Evolutionary conservation across 805 yeast species (phyloP), one percentile per base, ranked within the genome.

Genomic region (Ogataea pini): DNA sequence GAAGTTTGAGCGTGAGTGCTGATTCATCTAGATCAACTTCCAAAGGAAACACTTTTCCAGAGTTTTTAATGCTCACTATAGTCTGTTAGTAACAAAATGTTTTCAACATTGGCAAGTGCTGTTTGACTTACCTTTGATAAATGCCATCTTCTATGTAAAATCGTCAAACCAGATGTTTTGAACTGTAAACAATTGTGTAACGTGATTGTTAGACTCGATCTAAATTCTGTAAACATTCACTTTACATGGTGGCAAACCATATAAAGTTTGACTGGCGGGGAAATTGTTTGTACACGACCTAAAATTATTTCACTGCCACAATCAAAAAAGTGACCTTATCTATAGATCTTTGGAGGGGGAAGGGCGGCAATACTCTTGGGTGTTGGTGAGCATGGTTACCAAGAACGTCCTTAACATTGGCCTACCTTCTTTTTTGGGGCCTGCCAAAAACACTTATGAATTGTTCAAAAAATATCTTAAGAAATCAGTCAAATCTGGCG

Each of bases 41-140:
- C 17, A 80, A 67, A 9, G 82, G 81, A 64, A 84, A 80, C 5
- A 74, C 67, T 57, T 84, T 85, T 34, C 92, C 90, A 2, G 87
- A 75, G 67, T 86, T 86, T 61, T 83, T 84, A 44, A 86, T 77
- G 38, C 58, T 69, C 34, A 77, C 75, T 60, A 8, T 39, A 25
- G 13, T 5, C 17, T 39, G 42, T 39, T 16, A 39, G 42, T 39
- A 28, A 12, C 9, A 28, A 12, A 4, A 8, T 12, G n/a, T 7
- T 5, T 5, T 6, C 31, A 28, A n/a, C n/a, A n/a, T n/a, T n/a
- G n/a, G n/a, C n/a, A n/a, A n/a, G n/a, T n/a, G n/a, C n/a, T n/a
- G n/a, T n/a, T n/a, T 17, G 3, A 27, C 42, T 27, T 2, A 39
- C 42, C 42, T 39, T 39, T 39, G n/a, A 39, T 8, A 22, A 37